These are phyloP conservation scores for Flaveria robusta DNA, from an alignment of 129 eudicot species.

Conservation along the genomic window DNA sequence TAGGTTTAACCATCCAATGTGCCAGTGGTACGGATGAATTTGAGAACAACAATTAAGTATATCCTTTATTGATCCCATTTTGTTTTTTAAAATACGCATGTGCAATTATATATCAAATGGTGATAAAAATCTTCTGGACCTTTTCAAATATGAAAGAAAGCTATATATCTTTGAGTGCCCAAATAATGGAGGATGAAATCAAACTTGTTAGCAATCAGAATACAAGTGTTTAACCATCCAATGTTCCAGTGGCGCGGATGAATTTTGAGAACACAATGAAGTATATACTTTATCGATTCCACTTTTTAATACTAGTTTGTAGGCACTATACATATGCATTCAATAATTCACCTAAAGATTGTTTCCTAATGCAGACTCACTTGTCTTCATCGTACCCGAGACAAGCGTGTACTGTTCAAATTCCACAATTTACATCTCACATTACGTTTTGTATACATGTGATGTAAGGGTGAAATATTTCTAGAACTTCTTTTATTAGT, in stretches of 20 bases:
- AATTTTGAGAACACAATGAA: background rate
- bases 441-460: too few relatives aligned
- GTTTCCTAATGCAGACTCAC: background rate
- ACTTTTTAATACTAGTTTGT: background rate
- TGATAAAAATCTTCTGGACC: background rate
- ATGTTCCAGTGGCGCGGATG: background rate
- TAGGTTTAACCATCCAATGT: background rate
- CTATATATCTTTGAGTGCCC: background rate
- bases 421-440: background rate
- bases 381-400: background rate
- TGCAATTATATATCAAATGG: background rate
- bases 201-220: background rate
- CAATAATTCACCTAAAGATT: background rate
- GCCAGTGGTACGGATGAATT: background rate
- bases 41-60: background rate
- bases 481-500: background rate
- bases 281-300: background rate
- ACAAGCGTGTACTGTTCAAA: background rate
- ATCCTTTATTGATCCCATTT: background rate
- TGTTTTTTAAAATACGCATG: background rate
- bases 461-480: background rate
- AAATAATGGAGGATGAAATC: background rate
- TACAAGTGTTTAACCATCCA: background rate
- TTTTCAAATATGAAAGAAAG: background rate
- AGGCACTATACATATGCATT: background rate